phyloP scores from a whole-genome alignment of 257 asterid genomes.

The Misopates orontium region DNA sequence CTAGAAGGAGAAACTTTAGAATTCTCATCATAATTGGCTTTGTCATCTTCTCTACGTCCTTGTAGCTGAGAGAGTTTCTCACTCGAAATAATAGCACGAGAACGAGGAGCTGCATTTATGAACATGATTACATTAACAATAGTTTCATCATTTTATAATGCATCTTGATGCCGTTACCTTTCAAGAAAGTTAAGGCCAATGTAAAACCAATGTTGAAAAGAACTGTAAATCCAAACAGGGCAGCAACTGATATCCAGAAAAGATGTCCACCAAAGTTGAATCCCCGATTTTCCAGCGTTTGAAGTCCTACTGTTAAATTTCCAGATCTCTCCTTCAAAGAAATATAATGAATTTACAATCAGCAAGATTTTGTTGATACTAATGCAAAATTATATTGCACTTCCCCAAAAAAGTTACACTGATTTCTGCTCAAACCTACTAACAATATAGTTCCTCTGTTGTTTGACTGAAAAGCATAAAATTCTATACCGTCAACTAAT shows the following conservation, averaged over 20 bases:
- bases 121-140: conserved; percentile 16
- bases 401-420: too few species aligned
- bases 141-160: background rate
- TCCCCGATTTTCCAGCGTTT: conserved; percentile 59
- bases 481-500: too few species aligned
- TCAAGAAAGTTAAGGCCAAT: conserved; percentile 28
- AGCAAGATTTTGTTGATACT: background rate
- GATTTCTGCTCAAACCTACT: too few species aligned
- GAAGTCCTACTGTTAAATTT: conserved; percentile 46
- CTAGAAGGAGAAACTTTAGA: background rate
- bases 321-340: conserved; percentile 25
- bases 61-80: conserved; percentile 31
- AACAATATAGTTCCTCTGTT: too few species aligned
- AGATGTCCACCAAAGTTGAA: conserved; percentile 38
- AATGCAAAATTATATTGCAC: background rate
- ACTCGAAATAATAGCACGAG: conserved; percentile 32
- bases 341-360: background rate
- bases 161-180: conserved; percentile 39
- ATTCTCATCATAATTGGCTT: conserved; percentile 8
- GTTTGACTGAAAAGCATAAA: too few species aligned
- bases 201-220: conserved; percentile 32
- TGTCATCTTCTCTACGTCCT: conserved; percentile 23
- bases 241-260: conserved; percentile 36
- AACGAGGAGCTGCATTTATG: conserved; percentile 30
- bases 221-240: conserved; percentile 32